Percentiles rank a stretch among this genome's conserved stretches.
phyloP scores from a whole-genome alignment of 2,329 filamentous ascomycete genomes.

The Penicillium janthinellum region DNA sequence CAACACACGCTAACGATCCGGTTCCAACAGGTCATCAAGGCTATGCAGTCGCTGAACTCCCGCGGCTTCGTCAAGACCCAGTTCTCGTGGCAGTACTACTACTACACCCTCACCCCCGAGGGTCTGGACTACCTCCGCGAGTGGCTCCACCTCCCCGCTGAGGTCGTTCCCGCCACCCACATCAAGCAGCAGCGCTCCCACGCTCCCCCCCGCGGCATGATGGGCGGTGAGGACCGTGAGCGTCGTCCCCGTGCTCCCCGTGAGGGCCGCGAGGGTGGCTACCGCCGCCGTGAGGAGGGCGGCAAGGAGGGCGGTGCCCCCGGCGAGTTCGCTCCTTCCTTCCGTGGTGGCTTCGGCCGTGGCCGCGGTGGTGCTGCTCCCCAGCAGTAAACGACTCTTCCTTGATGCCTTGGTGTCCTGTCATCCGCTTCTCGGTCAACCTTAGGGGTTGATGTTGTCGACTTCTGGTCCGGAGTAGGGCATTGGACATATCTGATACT shows the following conservation, averaged over 20 bases:
- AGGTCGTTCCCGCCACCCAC: conserved; percentile 99
- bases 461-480: conserved; percentile 34
- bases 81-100: conserved; percentile 99
- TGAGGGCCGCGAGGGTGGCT: conserved; percentile 81
- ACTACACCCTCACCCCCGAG: conserved; percentile 99
- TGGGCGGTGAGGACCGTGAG: conserved; percentile 82
- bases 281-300: conserved; percentile 80
- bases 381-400: conserved; percentile 45
- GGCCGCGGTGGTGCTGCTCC: conserved; percentile 73
- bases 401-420: conserved; percentile 34
- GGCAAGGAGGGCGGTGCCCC: conserved; percentile 91
- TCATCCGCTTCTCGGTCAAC: conserved; percentile 36
- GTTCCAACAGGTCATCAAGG: conserved; percentile 77
- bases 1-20: conserved; percentile 7
- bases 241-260: conserved; percentile 77
- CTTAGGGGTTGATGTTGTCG: conserved; percentile 31
- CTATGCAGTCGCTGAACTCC: conserved; percentile 95
- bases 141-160: conserved; percentile 99
- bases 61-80: conserved; percentile 99
- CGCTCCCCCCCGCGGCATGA: conserved; percentile 97
- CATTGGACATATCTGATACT: conserved; percentile 14
- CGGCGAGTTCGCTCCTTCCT: conserved; percentile 88
- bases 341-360: conserved; percentile 89
- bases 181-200: conserved; percentile 99
- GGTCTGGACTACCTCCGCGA: conserved; percentile 99